Base-by-base conservation (phyloP, 2,329 filamentous ascomycete species). In the Zasmidium cellare region DNA sequence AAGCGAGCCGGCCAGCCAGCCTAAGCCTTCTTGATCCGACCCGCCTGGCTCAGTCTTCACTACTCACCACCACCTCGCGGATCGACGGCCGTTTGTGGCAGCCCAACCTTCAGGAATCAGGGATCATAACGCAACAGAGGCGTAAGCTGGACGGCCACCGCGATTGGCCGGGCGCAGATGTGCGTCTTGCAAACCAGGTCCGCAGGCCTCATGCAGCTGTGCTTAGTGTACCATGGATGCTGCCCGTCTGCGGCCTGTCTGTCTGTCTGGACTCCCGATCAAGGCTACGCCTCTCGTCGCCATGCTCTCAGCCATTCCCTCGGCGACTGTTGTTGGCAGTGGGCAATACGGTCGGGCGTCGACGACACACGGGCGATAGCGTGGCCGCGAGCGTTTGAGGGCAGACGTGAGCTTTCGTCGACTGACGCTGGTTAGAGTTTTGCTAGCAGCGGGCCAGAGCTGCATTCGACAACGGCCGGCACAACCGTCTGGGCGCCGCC, bases 51-150 rank as follows among this genome's bases (percentile, higher is more conserved):
- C 35, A 18, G 41, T 18, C 16, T 31, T 7, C 28, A 14, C 28
- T 14, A 14, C n/a, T 41, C 35, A 41, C 35, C n/a, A n/a, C 5
- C 35, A 41, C 35, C n/a, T 16, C 35, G 35, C 35, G 46, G 46
- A 49, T 49, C 46, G 60, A 52, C 62, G 44, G 53, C 62, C 62
- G 62, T 65, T 65, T 65, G 63, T 63, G 58, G 59, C 61, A 59
- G 61, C 56, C 58, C 62, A 63, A 62, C 57, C 53, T 57, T 51
- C 57, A 56, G 46, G 53, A 60, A 38, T 56, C 63, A 60, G 59
- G 63, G 63, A 63, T 63, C 59, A 63, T 65, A 61, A 65, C 63
- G 63, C 63, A 65, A 65, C 55, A 64, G 57, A 62, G 61, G 59
- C 63, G 61, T 57, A 59, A 59, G 59, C 53, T 46, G 55, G 38